Percentiles rank a stretch among this genome's conserved stretches.
Conservation (phyloP, 257 asterid species). For the Capsicum rhomboideum region DNA sequence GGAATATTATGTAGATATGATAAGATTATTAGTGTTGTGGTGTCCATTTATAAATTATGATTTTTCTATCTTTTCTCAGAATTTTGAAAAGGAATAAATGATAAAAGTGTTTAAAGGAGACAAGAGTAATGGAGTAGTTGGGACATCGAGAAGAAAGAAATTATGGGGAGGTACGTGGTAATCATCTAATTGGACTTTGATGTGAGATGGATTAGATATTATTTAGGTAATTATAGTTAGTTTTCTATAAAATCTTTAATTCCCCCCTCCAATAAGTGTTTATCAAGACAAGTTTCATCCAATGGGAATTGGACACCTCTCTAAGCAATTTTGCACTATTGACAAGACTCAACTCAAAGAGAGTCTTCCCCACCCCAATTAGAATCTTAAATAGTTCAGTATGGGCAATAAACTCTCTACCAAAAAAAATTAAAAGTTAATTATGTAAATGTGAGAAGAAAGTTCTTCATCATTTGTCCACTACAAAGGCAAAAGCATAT, state of each 20-base stretch:
- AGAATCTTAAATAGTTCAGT: constrained; percentile 28
- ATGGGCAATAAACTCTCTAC: constrained; percentile 30
- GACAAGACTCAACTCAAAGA: constrained; percentile 65
- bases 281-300: constrained; percentile 4
- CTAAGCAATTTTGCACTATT: constrained; percentile 19
- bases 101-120: neutral
- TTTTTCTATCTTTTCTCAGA: no score
- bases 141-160: constrained; percentile 6
- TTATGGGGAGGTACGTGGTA: neutral
- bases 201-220: constrained; percentile 25
- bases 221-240: constrained; percentile 7
- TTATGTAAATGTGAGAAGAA: constrained; percentile 46
- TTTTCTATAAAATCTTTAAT: neutral
- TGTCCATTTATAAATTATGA: no score
- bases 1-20: no score
- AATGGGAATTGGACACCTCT: constrained; percentile 27
- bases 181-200: constrained; percentile 1
- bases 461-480: constrained; percentile 42
- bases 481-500: constrained; percentile 33
- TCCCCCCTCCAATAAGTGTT: constrained; percentile 6
- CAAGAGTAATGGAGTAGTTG: constrained; percentile 13
- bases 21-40: no score
- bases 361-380: constrained; percentile 12
- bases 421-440: constrained; percentile 13
- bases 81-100: neutral